Conservation (phyloP, 2,329 filamentous ascomycete genomes). For the Phialophora chinensis region DNA sequence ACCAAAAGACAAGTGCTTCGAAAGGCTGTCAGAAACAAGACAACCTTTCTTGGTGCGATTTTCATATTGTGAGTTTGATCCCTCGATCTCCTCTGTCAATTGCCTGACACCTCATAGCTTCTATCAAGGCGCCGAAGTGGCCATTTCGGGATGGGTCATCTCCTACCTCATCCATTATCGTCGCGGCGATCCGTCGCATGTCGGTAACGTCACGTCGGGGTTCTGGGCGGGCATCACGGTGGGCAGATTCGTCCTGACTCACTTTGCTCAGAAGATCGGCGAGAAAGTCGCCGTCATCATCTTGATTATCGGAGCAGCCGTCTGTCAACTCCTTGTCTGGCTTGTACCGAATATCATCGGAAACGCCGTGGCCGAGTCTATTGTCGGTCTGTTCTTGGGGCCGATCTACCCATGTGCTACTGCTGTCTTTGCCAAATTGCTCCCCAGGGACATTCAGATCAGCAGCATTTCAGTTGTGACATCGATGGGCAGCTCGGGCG, state of each 20-base stretch:
- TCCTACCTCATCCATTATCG: constrained; percentile 79
- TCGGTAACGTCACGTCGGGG: constrained; percentile 75
- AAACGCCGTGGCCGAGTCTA: constrained; percentile 64
- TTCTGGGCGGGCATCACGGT: constrained; percentile 75
- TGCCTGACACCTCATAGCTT: constrained; percentile 46
- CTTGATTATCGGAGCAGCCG: constrained; percentile 65
- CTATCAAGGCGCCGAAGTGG: constrained; percentile 85
- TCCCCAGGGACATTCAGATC: constrained; percentile 49
- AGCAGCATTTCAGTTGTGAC: constrained; percentile 49
- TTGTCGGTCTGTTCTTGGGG: constrained; percentile 77
- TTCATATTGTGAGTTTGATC: constrained; percentile 69
- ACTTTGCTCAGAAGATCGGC: constrained; percentile 69
- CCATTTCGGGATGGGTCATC: constrained; percentile 84
- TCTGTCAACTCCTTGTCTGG: constrained; percentile 44
- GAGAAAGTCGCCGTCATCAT: constrained; percentile 72
- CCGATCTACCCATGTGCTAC: constrained; percentile 74
- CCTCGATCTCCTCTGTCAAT: background rate
- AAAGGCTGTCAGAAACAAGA: constrained; percentile 57
- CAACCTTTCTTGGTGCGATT: constrained; percentile 74
- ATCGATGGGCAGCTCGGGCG: constrained; percentile 51
- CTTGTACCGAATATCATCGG: constrained; percentile 46
- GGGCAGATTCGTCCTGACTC: constrained; percentile 73
- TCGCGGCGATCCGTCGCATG: constrained; percentile 69
- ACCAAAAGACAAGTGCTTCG: constrained; percentile 50
- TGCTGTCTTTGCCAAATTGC: constrained; percentile 42